Evolutionary conservation across 192 early-diverging fungal genomes (phyloP).

Genomic region (Coemansia sp.): DNA sequence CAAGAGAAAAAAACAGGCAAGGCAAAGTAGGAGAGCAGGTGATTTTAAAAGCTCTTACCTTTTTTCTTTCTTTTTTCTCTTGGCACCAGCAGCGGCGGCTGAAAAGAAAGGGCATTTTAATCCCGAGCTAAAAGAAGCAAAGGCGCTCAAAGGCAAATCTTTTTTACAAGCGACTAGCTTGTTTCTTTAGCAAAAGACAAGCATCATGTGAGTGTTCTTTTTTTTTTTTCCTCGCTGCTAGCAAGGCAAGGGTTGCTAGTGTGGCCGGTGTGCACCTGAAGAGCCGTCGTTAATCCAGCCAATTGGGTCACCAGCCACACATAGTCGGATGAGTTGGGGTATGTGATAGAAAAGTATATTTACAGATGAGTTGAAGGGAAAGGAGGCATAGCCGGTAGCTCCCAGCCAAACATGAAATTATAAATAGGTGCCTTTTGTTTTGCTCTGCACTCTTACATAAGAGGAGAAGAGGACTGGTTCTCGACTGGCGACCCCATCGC

Average conservation of each 20-base stretch:
- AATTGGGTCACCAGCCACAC: too few species aligned
- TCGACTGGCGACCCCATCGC: background rate
- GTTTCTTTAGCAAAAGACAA: background rate
- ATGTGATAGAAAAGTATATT: background rate
- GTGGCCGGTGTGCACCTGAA: too few species aligned
- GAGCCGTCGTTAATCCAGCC: too few species aligned
- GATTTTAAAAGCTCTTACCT: background rate
- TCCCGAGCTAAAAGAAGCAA: background rate
- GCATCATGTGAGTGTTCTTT: background rate
- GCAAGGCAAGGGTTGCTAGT: background rate
- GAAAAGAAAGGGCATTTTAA: background rate
- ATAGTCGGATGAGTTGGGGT: too few species aligned
- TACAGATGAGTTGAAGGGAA: background rate
- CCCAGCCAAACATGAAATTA: background rate
- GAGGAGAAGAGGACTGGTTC: background rate
- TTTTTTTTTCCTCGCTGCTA: background rate
- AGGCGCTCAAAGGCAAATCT: background rate
- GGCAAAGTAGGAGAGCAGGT: background rate
- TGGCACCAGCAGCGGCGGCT: background rate
- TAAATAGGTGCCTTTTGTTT: background rate
- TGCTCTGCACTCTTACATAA: background rate
- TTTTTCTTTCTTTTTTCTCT: background rate
- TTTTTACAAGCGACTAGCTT: background rate
- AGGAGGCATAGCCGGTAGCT: background rate
- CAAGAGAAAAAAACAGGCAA: background rate